These are phyloP conservation scores for Ceratobasidium papillatum DNA, from an alignment of 1,284 basidiomycete genomes.

Conservation along the genomic window DNA sequence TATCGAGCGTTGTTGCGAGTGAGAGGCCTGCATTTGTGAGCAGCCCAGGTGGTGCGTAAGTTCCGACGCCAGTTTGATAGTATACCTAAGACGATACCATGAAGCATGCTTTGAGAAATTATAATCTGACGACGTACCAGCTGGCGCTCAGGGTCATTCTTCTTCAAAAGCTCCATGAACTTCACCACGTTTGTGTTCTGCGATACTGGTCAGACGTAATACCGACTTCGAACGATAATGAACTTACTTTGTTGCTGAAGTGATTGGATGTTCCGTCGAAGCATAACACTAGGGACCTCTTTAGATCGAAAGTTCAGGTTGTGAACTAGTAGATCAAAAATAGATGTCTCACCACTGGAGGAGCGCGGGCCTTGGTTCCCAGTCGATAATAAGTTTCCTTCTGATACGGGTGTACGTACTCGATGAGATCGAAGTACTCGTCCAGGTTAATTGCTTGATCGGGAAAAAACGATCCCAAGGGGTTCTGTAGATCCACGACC, in stretches of 20 bases:
- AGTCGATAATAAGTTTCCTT: neutral
- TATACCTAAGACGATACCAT: neutral
- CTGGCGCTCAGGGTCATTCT: constrained; percentile 38
- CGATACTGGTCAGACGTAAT: neutral
- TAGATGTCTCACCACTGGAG: neutral
- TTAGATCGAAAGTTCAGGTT: neutral
- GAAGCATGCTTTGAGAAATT: too few species aligned
- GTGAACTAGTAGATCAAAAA: too few species aligned
- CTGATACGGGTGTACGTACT: neutral
- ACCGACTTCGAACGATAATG: too few species aligned
- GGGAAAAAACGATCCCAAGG: neutral
- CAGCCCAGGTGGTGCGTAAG: too few species aligned
- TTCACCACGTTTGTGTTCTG: constrained; percentile 33
- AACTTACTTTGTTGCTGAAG: constrained; percentile 31
- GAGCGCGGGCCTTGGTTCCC: neutral
- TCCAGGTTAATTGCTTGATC: neutral
- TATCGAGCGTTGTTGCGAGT: too few species aligned
- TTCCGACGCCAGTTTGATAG: too few species aligned
- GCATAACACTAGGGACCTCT: constrained; percentile 42
- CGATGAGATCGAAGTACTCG: neutral
- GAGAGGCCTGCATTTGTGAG: too few species aligned
- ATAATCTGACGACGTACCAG: too few species aligned
- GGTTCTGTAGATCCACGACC: neutral
- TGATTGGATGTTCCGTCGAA: constrained; percentile 45
- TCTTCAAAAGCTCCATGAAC: constrained; percentile 40